Base-by-base conservation (phyloP, 2,329 filamentous ascomycete genomes). In the Talaromyces atroroseus region DNA sequence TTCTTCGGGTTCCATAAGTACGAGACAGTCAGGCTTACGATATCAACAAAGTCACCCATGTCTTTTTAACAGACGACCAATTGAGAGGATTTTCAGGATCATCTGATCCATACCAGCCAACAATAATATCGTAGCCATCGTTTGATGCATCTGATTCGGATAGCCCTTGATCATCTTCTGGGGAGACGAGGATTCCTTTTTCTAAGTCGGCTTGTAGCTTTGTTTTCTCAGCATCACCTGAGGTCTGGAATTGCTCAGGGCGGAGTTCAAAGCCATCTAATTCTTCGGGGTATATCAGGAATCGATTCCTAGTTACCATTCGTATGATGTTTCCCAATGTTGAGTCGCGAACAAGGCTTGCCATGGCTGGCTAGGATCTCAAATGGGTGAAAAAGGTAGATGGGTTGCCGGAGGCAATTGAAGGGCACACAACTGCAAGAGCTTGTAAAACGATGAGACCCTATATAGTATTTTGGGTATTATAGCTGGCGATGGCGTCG, bases 71-170 rank as follows among this genome's bases (percentile, higher is more conserved):
- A 4, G 14, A 14, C 5, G 61, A 60, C 64, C 64, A 66, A 45
- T 64, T 65, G 50, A 64, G 62, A 1, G 64, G 64, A 49, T 65
- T 66, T 48, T 61, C 64, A 21, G 56, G 56, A 53, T 66, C 64
- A 45, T 64, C 61, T 18, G 59, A 63, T 1, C 60, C 58, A 50
- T 70, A 71, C 69, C 69, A 71, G 45, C 69, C 67, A 34, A 48
- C 46, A 6, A 20, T 3, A 8, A 42, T 42, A 8, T 8, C 2
- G 8, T 42, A n/a, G 6, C 10, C n/a, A 6, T 42, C 18, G 16
- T 10, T 20, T 3, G 38, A 42, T 10, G 20, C 11, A 2, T 42
- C 38, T 2, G 38, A 20, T 21, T 5, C 16, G 18, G n/a, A 42
- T 2, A 42, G 16, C 8, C n/a, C 38, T 20, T 14, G 38, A 7